These are phyloP conservation scores for Lablab purpureus DNA, from an alignment of 306 rosid genomes.

Conservation along the genomic window DNA sequence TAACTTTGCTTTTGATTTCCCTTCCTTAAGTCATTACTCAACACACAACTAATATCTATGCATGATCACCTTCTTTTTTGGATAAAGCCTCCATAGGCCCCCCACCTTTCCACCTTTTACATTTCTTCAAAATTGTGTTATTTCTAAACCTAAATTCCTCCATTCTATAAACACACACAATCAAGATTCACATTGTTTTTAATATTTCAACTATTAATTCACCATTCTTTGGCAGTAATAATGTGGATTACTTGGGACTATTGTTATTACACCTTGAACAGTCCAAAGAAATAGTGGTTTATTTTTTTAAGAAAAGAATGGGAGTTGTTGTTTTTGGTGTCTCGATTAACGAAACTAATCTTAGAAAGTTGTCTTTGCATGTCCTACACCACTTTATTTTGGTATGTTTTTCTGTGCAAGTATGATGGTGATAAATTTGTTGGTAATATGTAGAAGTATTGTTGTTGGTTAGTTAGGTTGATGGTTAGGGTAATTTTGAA, in stretches of 20 bases:
- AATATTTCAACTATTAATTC: background rate
- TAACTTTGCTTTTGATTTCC: slow-evolving; percentile 64
- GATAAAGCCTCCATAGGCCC: slow-evolving; percentile 54
- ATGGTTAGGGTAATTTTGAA: background rate
- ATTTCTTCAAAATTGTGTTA: background rate
- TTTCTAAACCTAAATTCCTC: slow-evolving; percentile 5
- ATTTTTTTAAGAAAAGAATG: background rate
- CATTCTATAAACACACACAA: too few relatives aligned
- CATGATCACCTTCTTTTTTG: slow-evolving; percentile 43
- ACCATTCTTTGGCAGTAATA: too few relatives aligned
- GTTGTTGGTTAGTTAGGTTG: slow-evolving; percentile 16
- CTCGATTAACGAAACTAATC: background rate
- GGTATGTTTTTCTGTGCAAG: slow-evolving; percentile 33
- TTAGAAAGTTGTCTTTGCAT: background rate
- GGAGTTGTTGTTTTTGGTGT: background rate
- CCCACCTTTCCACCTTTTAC: slow-evolving; percentile 13
- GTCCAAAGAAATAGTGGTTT: background rate
- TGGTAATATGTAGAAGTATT: background rate
- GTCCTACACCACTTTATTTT: background rate
- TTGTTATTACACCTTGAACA: too few relatives aligned
- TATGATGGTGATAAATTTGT: background rate
- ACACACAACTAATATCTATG: slow-evolving; percentile 51
- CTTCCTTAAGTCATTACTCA: slow-evolving; percentile 56
- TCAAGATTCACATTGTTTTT: background rate
- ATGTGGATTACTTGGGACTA: too few relatives aligned